phyloP scores from a whole-genome alignment of 768 basidiomycete genomes.

The Tubosaeta sp. region DNA sequence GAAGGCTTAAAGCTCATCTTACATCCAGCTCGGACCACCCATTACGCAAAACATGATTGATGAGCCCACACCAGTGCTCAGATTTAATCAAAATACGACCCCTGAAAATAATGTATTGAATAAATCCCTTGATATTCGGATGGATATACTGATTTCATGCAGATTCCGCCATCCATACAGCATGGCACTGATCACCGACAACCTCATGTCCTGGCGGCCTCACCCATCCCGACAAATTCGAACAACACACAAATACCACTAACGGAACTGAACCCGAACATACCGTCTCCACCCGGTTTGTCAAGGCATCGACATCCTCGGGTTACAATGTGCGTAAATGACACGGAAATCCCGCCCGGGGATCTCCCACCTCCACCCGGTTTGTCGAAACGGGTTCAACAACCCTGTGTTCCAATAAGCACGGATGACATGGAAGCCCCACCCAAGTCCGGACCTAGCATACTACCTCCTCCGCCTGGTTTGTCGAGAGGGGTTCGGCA shows the following conservation, averaged over 20 bases:
- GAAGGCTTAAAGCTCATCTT: neutral
- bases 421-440: neutral
- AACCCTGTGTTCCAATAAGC: neutral
- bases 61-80: neutral
- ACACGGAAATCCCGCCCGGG: neutral
- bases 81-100: neutral
- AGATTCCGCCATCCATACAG: constrained; percentile 6
- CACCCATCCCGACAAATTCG: neutral
- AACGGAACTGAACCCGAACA: neutral
- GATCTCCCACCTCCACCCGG: neutral
- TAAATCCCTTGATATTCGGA: neutral
- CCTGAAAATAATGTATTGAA: constrained; percentile 2
- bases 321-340: no score
- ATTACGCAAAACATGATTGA: neutral
- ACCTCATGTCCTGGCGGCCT: neutral
- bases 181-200: neutral
- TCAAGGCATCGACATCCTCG: no score
- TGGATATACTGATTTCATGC: neutral
- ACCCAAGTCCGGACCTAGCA: no score
- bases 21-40: constrained; percentile 1
- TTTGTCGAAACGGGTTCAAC: constrained; percentile 1
- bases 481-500: no score
- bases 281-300: neutral
- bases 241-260: no score
- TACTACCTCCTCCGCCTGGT: no score